A percentile compares a stretch with the other conserved stretches of the same genome.
Evolutionary conservation across 2,329 filamentous ascomycete species (phyloP).

Genomic region (Fusarium kyushuense): DNA sequence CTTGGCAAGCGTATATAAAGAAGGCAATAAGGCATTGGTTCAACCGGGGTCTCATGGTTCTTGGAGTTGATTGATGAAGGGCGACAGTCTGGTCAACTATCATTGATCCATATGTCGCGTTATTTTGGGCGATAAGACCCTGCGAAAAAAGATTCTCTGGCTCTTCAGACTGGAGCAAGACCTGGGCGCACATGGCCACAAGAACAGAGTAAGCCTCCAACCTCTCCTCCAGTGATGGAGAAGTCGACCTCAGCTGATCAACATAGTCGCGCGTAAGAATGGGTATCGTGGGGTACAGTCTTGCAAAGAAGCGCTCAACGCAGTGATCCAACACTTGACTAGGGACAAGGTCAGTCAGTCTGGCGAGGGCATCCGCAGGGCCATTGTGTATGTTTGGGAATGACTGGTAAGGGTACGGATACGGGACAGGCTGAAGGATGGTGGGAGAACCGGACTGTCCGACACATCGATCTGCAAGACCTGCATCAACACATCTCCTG

Average conservation of each 20-base stretch:
- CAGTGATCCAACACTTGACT: conserved; percentile 54
- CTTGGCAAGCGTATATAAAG: conserved; percentile 60
- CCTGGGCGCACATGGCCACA: conserved; percentile 56
- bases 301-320: conserved; percentile 55
- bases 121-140: conserved; percentile 52
- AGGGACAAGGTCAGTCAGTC: conserved; percentile 53
- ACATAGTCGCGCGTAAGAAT: conserved; percentile 57
- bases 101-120: conserved; percentile 54
- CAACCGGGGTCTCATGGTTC: conserved; percentile 53
- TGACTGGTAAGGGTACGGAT: neutral
- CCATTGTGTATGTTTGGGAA: neutral
- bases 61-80: conserved; percentile 51
- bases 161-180: conserved; percentile 57
- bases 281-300: conserved; percentile 58
- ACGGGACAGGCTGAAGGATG: conserved; percentile 15
- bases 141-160: conserved; percentile 50
- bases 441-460: conserved; percentile 29
- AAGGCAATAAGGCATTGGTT: conserved; percentile 57
- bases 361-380: conserved; percentile 34
- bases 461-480: conserved; percentile 56
- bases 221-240: conserved; percentile 41
- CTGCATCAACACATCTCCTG: conserved; percentile 57
- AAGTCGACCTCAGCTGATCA: conserved; percentile 43
- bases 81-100: conserved; percentile 55
- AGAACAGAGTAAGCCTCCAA: conserved; percentile 55